Conservation (phyloP, 257 asterid species). For the Gentiana dahurica region DNA sequence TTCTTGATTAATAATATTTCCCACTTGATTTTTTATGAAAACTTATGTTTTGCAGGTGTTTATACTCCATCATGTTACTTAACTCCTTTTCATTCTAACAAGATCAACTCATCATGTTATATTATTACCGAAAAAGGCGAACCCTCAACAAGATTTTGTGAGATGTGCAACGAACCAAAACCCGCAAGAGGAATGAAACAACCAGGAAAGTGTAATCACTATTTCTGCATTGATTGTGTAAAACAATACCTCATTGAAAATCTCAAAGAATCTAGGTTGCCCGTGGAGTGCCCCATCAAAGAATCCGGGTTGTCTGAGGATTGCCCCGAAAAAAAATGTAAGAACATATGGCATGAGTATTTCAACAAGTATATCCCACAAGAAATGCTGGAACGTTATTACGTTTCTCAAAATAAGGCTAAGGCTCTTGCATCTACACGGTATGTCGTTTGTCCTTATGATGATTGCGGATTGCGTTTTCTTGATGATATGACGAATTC, state of each 20-base stretch:
- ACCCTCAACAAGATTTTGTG: neutral
- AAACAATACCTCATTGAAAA: neutral
- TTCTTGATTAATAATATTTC: no score
- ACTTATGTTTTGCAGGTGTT: no score
- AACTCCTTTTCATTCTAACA: no score
- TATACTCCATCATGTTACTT: no score
- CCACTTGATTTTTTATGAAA: no score
- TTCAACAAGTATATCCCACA: neutral
- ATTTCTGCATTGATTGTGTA: constrained; percentile 11
- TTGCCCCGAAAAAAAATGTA: constrained; percentile 10
- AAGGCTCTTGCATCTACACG: neutral
- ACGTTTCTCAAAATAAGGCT: rapidly evolving
- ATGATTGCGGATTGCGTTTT: neutral
- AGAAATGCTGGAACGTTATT: neutral
- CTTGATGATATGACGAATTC: neutral
- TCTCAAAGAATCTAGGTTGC: neutral
- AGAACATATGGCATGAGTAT: neutral
- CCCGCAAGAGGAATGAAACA: neutral
- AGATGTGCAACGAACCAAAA: constrained; percentile 6
- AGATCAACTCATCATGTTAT: no score
- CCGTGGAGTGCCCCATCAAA: constrained; percentile 11
- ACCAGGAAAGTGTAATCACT: neutral
- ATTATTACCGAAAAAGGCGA: no score
- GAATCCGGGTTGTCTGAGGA: neutral
- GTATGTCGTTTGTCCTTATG: neutral